phyloP scores from a whole-genome alignment of 371 early-diverging fungal genomes.

The Mucor lusitanicus region DNA sequence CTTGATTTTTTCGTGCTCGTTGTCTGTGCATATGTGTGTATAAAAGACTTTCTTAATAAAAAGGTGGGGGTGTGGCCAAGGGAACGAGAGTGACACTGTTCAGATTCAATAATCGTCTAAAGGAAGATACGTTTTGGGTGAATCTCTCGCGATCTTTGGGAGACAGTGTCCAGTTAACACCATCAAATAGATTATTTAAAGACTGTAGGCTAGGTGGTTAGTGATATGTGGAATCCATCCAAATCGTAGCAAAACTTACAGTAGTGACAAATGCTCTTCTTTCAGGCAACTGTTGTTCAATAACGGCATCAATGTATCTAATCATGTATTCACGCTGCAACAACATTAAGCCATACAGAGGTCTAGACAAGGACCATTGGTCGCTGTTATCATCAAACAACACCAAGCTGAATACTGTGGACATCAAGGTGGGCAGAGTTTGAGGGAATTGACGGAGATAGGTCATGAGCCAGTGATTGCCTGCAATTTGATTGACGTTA shows the following conservation, averaged over 20 bases:
- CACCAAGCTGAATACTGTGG: conserved; percentile 68
- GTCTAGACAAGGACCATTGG: conserved; percentile 84
- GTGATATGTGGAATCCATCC: too few species aligned
- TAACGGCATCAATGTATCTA: conserved; percentile 66
- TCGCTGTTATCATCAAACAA: conserved; percentile 81
- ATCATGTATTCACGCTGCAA: conserved; percentile 73
- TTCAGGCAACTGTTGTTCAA: conserved; percentile 73
- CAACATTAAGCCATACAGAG: conserved; percentile 77
- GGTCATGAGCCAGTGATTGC: conserved; percentile 40
- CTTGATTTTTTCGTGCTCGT: not conserved
- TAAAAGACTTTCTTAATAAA: not conserved
- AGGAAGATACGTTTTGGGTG: conserved; percentile 74
- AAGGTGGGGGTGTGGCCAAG: conserved; percentile 18
- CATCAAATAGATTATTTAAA: conserved; percentile 65
- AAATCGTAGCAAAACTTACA: conserved; percentile 36
- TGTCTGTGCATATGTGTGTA: not conserved
- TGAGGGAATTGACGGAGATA: conserved; percentile 58
- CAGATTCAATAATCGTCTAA: conserved; percentile 61
- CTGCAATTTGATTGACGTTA: not conserved
- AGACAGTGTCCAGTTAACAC: conserved; percentile 64
- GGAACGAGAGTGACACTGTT: conserved; percentile 59
- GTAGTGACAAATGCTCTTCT: conserved; percentile 67
- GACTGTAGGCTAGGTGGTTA: conserved; percentile 29
- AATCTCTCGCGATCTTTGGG: conserved; percentile 78
- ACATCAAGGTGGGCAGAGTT: conserved; percentile 63